Percentiles rank a stretch among this genome's conserved stretches.
phyloP scores from a whole-genome alignment of 805 yeast species.

The Spathaspora girioi region DNA sequence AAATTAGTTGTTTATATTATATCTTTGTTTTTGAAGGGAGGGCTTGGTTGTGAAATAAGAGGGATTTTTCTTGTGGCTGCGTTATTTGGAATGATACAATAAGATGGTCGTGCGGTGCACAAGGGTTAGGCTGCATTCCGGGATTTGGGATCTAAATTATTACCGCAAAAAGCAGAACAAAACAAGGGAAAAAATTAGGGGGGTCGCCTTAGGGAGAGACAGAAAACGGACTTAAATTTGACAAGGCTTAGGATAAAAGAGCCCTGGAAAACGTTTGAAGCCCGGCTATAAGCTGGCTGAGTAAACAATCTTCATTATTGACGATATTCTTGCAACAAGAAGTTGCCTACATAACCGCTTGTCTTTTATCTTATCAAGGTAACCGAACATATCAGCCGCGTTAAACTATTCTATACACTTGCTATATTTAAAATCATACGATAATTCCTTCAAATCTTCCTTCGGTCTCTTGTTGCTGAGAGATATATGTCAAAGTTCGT shows the following conservation, averaged over 20 bases:
- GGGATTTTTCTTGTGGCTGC: neutral
- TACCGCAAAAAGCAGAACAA: too few relatives aligned
- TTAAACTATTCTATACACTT: neutral
- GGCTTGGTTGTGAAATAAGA: neutral
- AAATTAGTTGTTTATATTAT: neutral
- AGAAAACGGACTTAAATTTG: too few relatives aligned
- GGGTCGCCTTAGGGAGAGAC: too few relatives aligned
- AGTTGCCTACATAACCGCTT: neutral
- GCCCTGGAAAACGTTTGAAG: too few relatives aligned
- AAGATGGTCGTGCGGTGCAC: neutral
- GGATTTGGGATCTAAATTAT: neutral
- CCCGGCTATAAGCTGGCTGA: too few relatives aligned
- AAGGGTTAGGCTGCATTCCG: neutral
- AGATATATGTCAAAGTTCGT: conserved; percentile 69
- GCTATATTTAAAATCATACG: neutral
- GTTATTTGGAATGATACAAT: neutral
- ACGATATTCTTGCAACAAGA: neutral
- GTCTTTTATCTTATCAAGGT: neutral
- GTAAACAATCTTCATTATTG: too few relatives aligned
- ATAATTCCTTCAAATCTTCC: conserved; percentile 58
- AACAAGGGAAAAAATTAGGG: too few relatives aligned
- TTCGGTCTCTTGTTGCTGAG: conserved; percentile 65
- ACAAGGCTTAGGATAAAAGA: too few relatives aligned
- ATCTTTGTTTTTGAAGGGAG: neutral
- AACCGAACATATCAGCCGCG: too few relatives aligned